Base-by-base conservation (phyloP, 768 basidiomycete genomes). In the Bullera alba region DNA sequence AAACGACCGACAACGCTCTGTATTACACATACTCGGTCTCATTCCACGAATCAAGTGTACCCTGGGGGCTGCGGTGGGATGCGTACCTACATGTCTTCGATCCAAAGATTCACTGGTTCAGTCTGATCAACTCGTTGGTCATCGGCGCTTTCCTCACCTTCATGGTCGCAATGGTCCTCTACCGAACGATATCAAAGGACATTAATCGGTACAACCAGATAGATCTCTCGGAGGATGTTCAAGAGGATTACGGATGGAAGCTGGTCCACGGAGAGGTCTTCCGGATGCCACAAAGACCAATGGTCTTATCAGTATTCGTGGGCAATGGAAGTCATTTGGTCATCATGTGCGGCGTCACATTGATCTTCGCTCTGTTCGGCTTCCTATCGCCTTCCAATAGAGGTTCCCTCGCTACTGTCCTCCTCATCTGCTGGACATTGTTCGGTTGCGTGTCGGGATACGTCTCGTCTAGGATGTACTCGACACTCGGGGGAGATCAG, bases 171-270 rank as follows among this genome's bases (percentile, higher is more conserved):
- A 87, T 91, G 82, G 83, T 97, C 50, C 78, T 97, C 14, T 73
- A 85, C 55, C 81, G 89, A 41, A 90, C 82, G 39, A 85, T 97
- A 30, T 82, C 85, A 38, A 83, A 87, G 70, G 93, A 97, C 82
- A 89, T 95, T 53, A 81, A 81, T 36, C 81, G 91, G n/a, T 97
- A 96, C 74, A 95, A 96, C 63, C 85, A 88, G 2, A 85, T 92
- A 48, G 92, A 95, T 67, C 75, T 95, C 32, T 86, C 84, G 56
- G 90, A 93, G 65, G 90, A 93, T 63, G 86, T 95, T 2, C 89
- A 92, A 72, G 93, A 97, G 75, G 93, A 97, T 61, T 93, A 85
- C 80, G 93, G 93, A 1, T 97, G 93, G 93, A 97, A 97, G 67
- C 80, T 97, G 16, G 83, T 97, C 21, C 90, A 95, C 60, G 91